Evolutionary conservation across 2,329 filamentous ascomycete species (phyloP), one percentile per base, ranked within the genome.

Genomic region (Fusarium sp.): DNA sequence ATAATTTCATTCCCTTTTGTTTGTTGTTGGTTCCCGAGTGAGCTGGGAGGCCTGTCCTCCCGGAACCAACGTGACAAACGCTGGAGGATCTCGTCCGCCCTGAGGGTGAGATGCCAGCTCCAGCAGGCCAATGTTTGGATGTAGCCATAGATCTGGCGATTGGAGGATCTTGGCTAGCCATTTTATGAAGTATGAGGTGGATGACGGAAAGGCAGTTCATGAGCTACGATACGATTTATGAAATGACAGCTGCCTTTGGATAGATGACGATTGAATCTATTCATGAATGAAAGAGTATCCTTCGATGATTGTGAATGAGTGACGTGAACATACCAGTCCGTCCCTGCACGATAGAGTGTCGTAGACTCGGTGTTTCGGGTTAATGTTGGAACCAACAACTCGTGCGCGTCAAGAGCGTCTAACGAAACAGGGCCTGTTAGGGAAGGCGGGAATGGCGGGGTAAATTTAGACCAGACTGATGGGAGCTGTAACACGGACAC

Each of bases 211-310:
- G 77, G 71, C 75, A 79, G 76, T 71, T 31, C 65, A 76, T 75
- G 63, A 68, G 63, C 60, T 59, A 76, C 35, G 73, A 58, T 62
- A 76, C 47, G 73, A 72, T 61, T 70, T 60, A 78, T 65, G 71
- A 69, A 63, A 60, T 68, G 69, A 56, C 72, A 70, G 33, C 72
- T 78, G 77, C 70, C 69, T 68, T 57, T 79, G 81, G 79, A 81
- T 88, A 88, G 87, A 87, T 66, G 86, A 85, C 86, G 78, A 77
- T 87, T 86, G 87, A 88, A 88, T 87, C 86, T 87, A 87, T 84
- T 81, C 82, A 82, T 81, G 77, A 76, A 74, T 27, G 54, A 63
- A 56, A 68, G 27, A 36, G 16, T 25, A 14, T 36, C 33, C 31
- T 7, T 29, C 16, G 25, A 40, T 38, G 52, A 56, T 4, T 52